Percentiles rank a stretch among this genome's conserved stretches.
Evolutionary conservation across 2,329 filamentous ascomycete genomes (phyloP).

Genomic region (Beauveria sp.): DNA sequence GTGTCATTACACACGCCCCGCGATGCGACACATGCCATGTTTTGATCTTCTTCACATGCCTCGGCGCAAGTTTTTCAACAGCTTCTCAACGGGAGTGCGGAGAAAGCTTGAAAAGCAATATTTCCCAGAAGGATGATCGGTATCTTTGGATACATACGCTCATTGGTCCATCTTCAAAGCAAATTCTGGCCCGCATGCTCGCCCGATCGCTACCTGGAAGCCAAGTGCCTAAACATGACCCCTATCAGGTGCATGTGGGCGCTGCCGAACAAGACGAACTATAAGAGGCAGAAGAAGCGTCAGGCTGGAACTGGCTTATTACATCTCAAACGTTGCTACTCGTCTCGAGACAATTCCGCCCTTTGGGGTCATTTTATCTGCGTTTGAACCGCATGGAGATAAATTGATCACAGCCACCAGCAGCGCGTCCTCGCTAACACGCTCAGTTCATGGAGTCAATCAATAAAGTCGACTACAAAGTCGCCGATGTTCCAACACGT

Average conservation of each 20-base stretch:
- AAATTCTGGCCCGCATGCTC: neutral
- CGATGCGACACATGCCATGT: neutral
- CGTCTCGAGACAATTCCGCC: too few relatives aligned
- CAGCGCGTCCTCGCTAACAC: neutral
- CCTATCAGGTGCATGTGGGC: neutral
- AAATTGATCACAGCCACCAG: neutral
- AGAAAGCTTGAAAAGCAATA: neutral
- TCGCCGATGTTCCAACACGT: conserved; percentile 51
- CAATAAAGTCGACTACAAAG: conserved; percentile 42
- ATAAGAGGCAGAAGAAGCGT: neutral
- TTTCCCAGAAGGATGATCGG: neutral
- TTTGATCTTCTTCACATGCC: neutral
- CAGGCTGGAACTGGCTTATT: neutral
- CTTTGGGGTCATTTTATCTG: too few relatives aligned
- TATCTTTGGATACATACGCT: too few relatives aligned
- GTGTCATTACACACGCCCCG: neutral
- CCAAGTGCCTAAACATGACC: neutral
- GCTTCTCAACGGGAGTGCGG: neutral
- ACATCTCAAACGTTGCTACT: neutral
- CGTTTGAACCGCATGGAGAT: too few relatives aligned
- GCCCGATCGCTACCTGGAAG: neutral
- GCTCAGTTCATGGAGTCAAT: conserved; percentile 27
- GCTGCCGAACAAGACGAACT: neutral
- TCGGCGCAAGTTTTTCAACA: neutral
- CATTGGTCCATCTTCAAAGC: neutral